Percentiles rank a stretch among this genome's conserved stretches.
Conservation (phyloP, 495 filamentous ascomycete species). For the Daldinia loculata region DNA sequence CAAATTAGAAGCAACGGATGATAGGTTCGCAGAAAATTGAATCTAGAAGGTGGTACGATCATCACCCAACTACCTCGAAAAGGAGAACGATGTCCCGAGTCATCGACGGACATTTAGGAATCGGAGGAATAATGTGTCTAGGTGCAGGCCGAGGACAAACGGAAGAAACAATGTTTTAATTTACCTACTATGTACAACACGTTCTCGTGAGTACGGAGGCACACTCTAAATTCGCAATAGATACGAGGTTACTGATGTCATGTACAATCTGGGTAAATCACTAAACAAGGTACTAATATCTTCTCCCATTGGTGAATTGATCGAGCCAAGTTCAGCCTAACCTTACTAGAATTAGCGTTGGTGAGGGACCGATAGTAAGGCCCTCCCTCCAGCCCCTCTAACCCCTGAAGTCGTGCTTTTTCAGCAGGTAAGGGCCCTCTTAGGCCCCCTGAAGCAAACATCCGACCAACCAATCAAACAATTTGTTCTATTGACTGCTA, state of each 20-base stretch:
- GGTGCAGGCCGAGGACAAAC: slow-evolving; percentile 10
- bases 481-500: slow-evolving; percentile 5
- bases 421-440: slow-evolving; percentile 23
- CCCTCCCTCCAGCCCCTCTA: slow-evolving; percentile 11
- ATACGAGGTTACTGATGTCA: slow-evolving; percentile 29
- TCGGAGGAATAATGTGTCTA: slow-evolving; percentile 1
- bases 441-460: slow-evolving; percentile 24
- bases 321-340: slow-evolving; percentile 2
- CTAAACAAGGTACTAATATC: neutral
- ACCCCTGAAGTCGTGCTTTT: slow-evolving; percentile 28
- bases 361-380: neutral
- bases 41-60: slow-evolving; percentile 22
- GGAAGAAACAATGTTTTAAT: slow-evolving; percentile 17
- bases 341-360: slow-evolving; percentile 17
- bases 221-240: slow-evolving; percentile 7
- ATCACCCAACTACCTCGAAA: slow-evolving; percentile 26
- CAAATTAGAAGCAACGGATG: neutral
- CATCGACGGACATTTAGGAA: slow-evolving; percentile 1
- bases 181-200: neutral
- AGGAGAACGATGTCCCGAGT: slow-evolving; percentile 16
- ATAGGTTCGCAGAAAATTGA: neutral
- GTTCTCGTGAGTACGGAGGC: slow-evolving; percentile 16
- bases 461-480: slow-evolving; percentile 30
- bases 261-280: slow-evolving; percentile 37
- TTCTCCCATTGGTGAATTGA: neutral